Evolutionary conservation across 2,329 filamentous ascomycete genomes (phyloP), one percentile per base, ranked within the genome.

Genomic region (Fonsecaea multimorphosa): DNA sequence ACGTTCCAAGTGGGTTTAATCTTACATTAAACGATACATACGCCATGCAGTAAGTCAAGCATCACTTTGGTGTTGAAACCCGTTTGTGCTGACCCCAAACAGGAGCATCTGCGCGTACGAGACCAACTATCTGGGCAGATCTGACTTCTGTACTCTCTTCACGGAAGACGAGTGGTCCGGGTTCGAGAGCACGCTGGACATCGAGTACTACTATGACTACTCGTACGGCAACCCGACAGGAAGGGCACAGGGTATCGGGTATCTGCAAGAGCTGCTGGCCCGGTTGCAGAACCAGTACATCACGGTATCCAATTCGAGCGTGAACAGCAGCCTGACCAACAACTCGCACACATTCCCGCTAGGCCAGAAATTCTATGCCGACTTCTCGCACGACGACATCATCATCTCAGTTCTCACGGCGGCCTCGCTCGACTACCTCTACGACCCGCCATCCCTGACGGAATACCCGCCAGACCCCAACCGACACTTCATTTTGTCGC

Each of bases 101-200:
- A 69, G 64, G 51, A 85, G 79, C 67, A 78, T 85, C 58, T 87
- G 85, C 68, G 81, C 83, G 1, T 87, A 86, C 70, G 85, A 87
- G 72, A 77, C 76, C 54, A 81, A 76, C 40, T 84, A 81, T 68
- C 78, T 86, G 16, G 82, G 82, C 22, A 74, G 73, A 63, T 85
- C 81, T 3, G 78, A 81, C 34, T 86, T 86, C 74, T 86, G 84
- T 74, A 69, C 72, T 22, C 78, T 86, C 29, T 86, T 86, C 74
- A 86, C 84, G 0, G 76, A 79, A 52, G 79, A 83, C 56, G 84
- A 86, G 72, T 86, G 84, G 84, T 74, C 77, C 22, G 83, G 82
- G 19, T 86, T 84, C 70, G 84, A 84, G 63, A 81, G 82, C 66
- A 81, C 80, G 2, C 73, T 85, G 9, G 85, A 86, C 68, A 79